These are phyloP conservation scores for Lentithecium fluviatile DNA, from an alignment of 495 filamentous ascomycete species.

Conservation along the genomic window DNA sequence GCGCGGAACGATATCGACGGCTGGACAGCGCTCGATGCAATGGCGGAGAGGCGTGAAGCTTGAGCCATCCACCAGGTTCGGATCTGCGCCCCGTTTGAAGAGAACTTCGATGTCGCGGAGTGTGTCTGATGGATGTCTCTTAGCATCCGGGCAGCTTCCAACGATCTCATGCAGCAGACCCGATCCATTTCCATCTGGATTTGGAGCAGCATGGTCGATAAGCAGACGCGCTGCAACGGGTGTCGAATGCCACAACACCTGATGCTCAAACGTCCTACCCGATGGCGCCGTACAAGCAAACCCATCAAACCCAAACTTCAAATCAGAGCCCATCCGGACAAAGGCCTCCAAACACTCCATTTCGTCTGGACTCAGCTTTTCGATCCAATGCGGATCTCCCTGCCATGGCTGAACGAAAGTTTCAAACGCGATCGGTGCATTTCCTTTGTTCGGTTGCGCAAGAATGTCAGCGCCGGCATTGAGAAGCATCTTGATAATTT, in stretches of 20 bases:
- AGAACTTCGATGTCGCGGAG: conserved; percentile 28
- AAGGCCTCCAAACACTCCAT: conserved; percentile 22
- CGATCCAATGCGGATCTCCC: conserved; percentile 15
- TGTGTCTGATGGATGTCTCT: conserved; percentile 29
- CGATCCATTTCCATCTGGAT: conserved; percentile 18
- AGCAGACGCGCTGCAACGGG: conserved; percentile 15
- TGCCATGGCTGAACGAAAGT: conserved; percentile 30
- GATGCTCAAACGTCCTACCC: conserved; percentile 26
- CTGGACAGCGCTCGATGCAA: conserved; percentile 24
- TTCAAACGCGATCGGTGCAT: conserved; percentile 20
- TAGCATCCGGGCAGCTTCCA: conserved; percentile 27
- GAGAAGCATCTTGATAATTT: conserved; percentile 33
- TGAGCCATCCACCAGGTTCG: conserved; percentile 2
- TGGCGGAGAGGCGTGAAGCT: conserved; percentile 10
- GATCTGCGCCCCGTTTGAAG: conserved; percentile 23
- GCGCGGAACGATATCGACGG: conserved; percentile 23
- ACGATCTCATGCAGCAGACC: conserved; percentile 28
- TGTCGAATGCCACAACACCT: conserved; percentile 27
- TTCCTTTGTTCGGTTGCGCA: conserved; percentile 1
- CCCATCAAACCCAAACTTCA: conserved; percentile 6
- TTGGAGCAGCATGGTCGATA: conserved; percentile 21
- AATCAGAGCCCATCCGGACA: conserved; percentile 19
- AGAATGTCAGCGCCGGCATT: conserved; percentile 33
- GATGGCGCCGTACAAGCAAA: conserved; percentile 15
- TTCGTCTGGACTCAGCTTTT: conserved; percentile 8